A percentile compares a stretch with the other conserved stretches of the same genome.
Conservation (phyloP, 2,329 filamentous ascomycete genomes). For the Thielaviopsis musarum region DNA sequence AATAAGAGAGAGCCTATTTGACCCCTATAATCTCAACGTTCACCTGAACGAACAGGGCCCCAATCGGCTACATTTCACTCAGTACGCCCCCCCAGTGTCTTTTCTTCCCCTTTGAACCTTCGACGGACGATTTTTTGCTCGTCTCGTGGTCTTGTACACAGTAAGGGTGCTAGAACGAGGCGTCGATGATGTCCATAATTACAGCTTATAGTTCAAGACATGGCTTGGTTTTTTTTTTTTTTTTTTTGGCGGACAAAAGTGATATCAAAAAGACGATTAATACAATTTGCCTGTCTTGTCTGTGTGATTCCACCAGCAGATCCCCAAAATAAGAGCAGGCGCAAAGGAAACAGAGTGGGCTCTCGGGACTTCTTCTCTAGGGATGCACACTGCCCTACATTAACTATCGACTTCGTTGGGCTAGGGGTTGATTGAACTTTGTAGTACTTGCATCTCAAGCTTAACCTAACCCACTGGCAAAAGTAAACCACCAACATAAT, state of each 20-base stretch:
- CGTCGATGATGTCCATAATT: no score
- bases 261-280: no score
- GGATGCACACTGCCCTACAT: not conserved
- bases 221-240: no score
- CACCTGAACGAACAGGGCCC: not conserved
- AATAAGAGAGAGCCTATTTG: not conserved
- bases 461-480: not conserved
- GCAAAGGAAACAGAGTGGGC: no score
- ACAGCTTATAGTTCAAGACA: no score
- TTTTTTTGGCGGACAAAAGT: no score
- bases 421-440: not conserved
- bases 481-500: no score
- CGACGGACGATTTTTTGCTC: not conserved
- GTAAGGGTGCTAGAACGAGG: no score
- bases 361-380: no score
- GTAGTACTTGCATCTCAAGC: not conserved
- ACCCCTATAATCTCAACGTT: not conserved
- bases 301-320: no score
- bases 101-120: not conserved
- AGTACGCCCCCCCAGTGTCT: not conserved
- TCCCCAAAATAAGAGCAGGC: no score
- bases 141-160: not conserved
- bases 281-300: no score
- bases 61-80: not conserved
- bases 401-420: not conserved